Evolutionary conservation across 2,329 filamentous ascomycete species (phyloP), one percentile per base, ranked within the genome.

Genomic region (Penicillium sp.): DNA sequence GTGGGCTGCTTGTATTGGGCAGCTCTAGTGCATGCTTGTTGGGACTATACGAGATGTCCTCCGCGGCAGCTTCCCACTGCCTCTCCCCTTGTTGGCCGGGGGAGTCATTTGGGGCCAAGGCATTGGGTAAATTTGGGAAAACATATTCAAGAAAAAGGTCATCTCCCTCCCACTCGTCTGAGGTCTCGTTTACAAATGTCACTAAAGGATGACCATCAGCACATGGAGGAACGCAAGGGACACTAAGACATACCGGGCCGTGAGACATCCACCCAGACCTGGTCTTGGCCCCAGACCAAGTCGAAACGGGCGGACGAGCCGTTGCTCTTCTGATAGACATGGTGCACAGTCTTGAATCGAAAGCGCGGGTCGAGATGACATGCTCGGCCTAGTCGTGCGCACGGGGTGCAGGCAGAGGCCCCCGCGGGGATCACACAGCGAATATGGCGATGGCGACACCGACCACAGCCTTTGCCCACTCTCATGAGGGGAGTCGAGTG

Each of bases 361-460:
- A 70, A 70, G 1, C 60, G 67, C 13, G 68, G 67, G 48, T 69
- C 67, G 3, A 70, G 60, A 46, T 62, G 66, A 47, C 67, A 70
- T 1, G 45, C 52, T 7, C 64, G 63, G 25, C 61, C 63, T 18
- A 69, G 53, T 16, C 64, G 65, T 8, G 56, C 43, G 47, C 68
- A 70, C 28, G 63, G 51, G 27, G 61, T 63, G 48, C 68, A 70
- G 2, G 65, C 53, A 8, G 64, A 61, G 7, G 66, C 63, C 3
- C 64, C 67, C 1, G 51, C 31, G 6, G 57, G 56, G 40, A 69
- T 62, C 6, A 63, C 65, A 41, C 68, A 69, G 45, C 66, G 65
- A 30, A 69, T 68, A 62, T 70, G 68, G 54, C 68, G 68, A 66
- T 66, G 50, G 28, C 68, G 68, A 63, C 68, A 70, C 54, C 63